A percentile compares a stretch with the other conserved stretches of the same genome.
These are phyloP conservation scores for Plasmodium knowlesi DNA, from an alignment of 169 alveolate genomes.

Conservation along the genomic window DNA sequence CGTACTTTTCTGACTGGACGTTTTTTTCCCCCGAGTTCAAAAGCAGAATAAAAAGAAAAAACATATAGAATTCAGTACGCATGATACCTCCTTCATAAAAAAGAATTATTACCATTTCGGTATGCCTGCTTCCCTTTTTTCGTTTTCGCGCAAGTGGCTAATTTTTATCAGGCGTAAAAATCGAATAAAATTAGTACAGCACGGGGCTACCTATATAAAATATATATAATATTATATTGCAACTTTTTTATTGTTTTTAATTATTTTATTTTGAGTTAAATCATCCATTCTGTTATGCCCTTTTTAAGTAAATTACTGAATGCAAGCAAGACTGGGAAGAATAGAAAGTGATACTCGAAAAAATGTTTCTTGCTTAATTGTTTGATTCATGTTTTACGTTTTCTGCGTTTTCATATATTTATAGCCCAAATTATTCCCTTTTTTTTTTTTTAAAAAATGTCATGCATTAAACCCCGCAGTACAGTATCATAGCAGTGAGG, in stretches of 20 bases:
- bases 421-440: not conserved
- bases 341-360: not conserved
- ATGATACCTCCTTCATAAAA: not conserved
- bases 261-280: not conserved
- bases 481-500: not conserved
- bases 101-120: not conserved
- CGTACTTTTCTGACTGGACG: not conserved
- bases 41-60: not conserved
- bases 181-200: not conserved
- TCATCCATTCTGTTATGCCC: not conserved
- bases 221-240: not conserved
- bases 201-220: not conserved
- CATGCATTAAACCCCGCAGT: not conserved
- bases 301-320: not conserved
- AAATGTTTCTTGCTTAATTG: not conserved
- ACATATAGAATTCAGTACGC: not conserved
- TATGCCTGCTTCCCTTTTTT: not conserved
- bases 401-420: not conserved
- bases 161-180: not conserved
- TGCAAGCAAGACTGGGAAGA: not conserved
- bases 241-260: not conserved
- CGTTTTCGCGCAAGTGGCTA: not conserved
- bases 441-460: not conserved
- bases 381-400: not conserved
- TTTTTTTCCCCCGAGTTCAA: not conserved